Percentiles rank a stretch among this genome's conserved stretches.
Conservation (phyloP, 1,284 basidiomycete species). For the Athelia psychrophila region DNA sequence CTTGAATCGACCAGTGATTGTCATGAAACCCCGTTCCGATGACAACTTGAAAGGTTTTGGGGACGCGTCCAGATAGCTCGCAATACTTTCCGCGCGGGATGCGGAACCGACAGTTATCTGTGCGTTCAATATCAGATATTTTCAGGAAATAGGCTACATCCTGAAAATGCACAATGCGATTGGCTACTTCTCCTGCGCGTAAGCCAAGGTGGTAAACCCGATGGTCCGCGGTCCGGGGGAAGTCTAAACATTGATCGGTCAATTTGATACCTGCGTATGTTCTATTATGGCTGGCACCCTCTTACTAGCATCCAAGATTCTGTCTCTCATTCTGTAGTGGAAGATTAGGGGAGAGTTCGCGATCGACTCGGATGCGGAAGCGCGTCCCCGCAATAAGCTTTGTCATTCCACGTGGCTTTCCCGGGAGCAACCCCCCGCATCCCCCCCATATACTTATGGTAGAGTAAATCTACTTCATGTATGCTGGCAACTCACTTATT, state of each 20-base stretch:
- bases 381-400: too few relatives aligned
- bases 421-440: too few relatives aligned
- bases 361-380: too few relatives aligned
- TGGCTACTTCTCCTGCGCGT: conserved; percentile 74
- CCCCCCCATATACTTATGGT: too few relatives aligned
- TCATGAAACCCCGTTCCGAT: conserved; percentile 79
- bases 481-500: too few relatives aligned
- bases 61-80: conserved; percentile 54
- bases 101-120: conserved; percentile 78
- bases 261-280: too few relatives aligned
- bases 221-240: conserved; percentile 66
- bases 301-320: neutral
- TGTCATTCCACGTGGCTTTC: too few relatives aligned
- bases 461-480: too few relatives aligned
- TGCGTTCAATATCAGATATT: neutral
- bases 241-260: conserved; percentile 48
- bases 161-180: conserved; percentile 61
- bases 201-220: conserved; percentile 80
- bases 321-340: too few relatives aligned
- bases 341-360: too few relatives aligned
- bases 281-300: too few relatives aligned
- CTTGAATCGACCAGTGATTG: conserved; percentile 75
- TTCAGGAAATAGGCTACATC: neutral
- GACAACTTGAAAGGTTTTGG: conserved; percentile 60
- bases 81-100: conserved; percentile 63